These are phyloP conservation scores for Closterium sp. DNA, from an alignment of 139 green algal species.

Conservation along the genomic window DNA sequence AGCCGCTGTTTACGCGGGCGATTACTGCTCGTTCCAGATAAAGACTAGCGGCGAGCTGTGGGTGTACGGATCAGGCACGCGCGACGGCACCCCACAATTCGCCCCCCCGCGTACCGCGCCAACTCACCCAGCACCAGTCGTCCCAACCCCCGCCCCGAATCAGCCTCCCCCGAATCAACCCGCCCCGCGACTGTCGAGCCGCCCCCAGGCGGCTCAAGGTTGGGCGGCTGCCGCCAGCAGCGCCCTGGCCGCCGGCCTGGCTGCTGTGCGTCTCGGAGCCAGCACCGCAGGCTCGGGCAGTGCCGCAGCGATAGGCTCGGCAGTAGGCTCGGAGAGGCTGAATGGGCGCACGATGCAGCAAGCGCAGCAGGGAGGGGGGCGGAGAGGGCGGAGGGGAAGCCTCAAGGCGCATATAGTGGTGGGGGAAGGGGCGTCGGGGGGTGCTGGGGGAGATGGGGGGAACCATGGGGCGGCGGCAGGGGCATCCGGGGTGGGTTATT, in stretches of 20 bases:
- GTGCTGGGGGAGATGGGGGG: background rate
- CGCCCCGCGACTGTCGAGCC: background rate
- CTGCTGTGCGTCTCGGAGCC: background rate
- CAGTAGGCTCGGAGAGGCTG: too few species aligned
- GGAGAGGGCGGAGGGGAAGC: background rate
- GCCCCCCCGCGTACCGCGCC: too few species aligned
- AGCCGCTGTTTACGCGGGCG: background rate
- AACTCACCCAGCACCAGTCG: background rate
- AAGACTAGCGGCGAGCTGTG: background rate
- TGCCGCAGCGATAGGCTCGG: background rate
- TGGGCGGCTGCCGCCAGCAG: background rate
- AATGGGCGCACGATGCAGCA: background rate
- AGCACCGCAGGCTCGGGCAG: background rate
- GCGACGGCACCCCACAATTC: background rate
- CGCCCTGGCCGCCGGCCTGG: background rate
- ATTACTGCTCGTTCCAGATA: background rate
- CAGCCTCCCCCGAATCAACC: background rate
- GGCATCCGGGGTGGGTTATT: too few species aligned
- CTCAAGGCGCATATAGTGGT: background rate
- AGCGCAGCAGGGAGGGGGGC: background rate
- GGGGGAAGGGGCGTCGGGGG: background rate
- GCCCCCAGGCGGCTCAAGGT: background rate
- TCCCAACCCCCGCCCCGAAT: background rate
- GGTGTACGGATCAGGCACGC: background rate
- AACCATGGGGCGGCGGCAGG: too few species aligned